These are phyloP conservation scores for Roridomyces roridus DNA, from an alignment of 768 basidiomycete species.

Conservation along the genomic window DNA sequence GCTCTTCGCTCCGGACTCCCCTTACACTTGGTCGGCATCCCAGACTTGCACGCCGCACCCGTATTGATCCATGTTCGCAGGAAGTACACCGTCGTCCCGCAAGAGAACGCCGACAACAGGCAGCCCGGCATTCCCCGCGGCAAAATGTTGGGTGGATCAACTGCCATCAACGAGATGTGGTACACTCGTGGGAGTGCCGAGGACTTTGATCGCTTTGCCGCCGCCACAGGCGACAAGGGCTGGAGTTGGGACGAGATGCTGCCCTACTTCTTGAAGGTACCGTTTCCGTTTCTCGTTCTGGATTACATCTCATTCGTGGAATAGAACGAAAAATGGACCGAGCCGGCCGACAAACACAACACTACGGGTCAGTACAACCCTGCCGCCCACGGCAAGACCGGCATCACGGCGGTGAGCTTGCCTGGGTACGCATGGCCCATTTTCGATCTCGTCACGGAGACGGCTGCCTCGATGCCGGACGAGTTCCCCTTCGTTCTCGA, in stretches of 20 bases:
- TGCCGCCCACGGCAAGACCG: not conserved
- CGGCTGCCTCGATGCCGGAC: slow-evolving; percentile 26
- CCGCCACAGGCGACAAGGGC: not conserved
- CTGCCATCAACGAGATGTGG: not conserved
- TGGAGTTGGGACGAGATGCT: not conserved
- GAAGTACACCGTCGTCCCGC: not conserved
- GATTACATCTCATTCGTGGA: too few relatives aligned
- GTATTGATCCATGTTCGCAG: not conserved
- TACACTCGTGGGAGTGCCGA: not conserved
- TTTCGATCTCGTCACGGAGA: not conserved
- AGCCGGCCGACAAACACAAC: not conserved
- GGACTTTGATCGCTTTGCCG: not conserved
- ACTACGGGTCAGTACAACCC: not conserved
- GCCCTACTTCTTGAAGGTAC: not conserved
- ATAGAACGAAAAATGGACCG: not conserved
- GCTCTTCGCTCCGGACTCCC: too few relatives aligned
- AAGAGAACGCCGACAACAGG: not conserved
- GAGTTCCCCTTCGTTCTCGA: slow-evolving; percentile 42
- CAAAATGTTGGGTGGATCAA: not conserved
- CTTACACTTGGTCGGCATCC: too few relatives aligned
- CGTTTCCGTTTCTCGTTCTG: not conserved
- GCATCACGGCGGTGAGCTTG: not conserved
- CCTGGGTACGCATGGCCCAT: not conserved
- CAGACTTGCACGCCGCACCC: too few relatives aligned
- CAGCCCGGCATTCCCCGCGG: not conserved